Evolutionary conservation across 1,139 yeast species (phyloP).

Genomic region (Suhomyces ambrosiae): DNA sequence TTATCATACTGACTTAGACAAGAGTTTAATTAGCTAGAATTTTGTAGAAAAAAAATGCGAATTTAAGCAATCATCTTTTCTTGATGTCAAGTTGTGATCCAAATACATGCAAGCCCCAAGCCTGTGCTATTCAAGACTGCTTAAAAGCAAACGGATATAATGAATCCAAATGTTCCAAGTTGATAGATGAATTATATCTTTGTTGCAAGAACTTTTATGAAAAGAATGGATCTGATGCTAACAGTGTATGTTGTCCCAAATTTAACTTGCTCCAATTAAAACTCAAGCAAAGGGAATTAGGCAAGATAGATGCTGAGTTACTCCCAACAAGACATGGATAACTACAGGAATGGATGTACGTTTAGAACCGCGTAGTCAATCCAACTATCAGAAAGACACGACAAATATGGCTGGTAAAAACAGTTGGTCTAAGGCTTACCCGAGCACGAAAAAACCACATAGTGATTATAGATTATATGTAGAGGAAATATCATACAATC

Average conservation of each 20-base stretch:
- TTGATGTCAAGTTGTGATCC: slow-evolving; percentile 9
- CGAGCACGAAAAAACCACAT: slow-evolving; percentile 77
- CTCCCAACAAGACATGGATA: slow-evolving; percentile 19
- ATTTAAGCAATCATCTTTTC: slow-evolving; percentile 3
- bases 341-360: slow-evolving; percentile 42
- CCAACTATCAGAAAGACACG: slow-evolving; percentile 53
- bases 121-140: slow-evolving; percentile 73
- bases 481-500: slow-evolving; percentile 50
- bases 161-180: slow-evolving; percentile 61
- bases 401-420: slow-evolving; percentile 61
- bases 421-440: slow-evolving; percentile 79
- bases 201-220: slow-evolving; percentile 63
- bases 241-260: slow-evolving; percentile 68
- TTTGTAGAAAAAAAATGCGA: slow-evolving; percentile 7
- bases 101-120: slow-evolving; percentile 66
- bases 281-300: slow-evolving; percentile 56
- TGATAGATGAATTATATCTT: slow-evolving; percentile 59
- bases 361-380: slow-evolving; percentile 72
- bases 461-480: slow-evolving; percentile 51
- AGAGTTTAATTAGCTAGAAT: slow-evolving; percentile 16
- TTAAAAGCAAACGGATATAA: slow-evolving; percentile 53
- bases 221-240: slow-evolving; percentile 52
- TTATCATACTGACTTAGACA: slow-evolving; percentile 48
- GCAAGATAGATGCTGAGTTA: slow-evolving; percentile 55
- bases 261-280: slow-evolving; percentile 57